Evolutionary conservation across 75 land plant species (phyloP), one percentile per base, ranked within the genome.

Genomic region (Selaginella moellendorffii): DNA sequence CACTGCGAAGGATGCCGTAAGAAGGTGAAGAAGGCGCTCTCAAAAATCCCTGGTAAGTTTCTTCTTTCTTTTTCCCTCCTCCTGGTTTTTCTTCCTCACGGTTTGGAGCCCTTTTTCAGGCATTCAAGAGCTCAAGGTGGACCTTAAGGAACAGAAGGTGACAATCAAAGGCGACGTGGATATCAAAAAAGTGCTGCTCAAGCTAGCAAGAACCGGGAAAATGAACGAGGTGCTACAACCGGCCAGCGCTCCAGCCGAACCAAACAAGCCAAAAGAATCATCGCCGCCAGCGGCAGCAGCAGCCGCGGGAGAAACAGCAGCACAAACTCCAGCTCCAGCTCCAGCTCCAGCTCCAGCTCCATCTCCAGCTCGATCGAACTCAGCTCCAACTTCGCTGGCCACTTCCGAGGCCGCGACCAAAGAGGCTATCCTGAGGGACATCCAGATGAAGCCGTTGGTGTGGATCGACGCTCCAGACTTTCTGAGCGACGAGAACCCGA

Each of bases 151-250:
- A 1, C 77, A 76, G 30, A 80, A 29, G 63, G 86, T 83, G 62
- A 70, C 78, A 53, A 79, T 83, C 52, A 80, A 78, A 31, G 86
- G 80, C 20, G 77, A 83, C 54, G 71, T 77, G 21, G 85, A 82
- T 68, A 8, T 24, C 8, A 56, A 56, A 19, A 56, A 56, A 25
- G 25, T 56, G 19, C 8, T 56, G 19, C 5, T 5, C 59, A 56
- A 56, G 59, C 24, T 56, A 2, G 25, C 24, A 21, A 56, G 21
- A 21, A 79, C 85, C 0, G 64, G 53, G 31, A 74, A 75, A 31
- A 68, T 80, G 28, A 74, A 69, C 24, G 78, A 80, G 63, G 77
- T 77, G 52, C 27, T 83, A 1, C 74, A 74, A 30, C 77, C 71
- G 77, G 8, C 27, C 25, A 24, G 65, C 30, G 1, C 65, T 14